Evolutionary conservation across 805 yeast genomes (phyloP), one percentile per base, ranked within the genome.

Genomic region (Pichia cephalocereana): DNA sequence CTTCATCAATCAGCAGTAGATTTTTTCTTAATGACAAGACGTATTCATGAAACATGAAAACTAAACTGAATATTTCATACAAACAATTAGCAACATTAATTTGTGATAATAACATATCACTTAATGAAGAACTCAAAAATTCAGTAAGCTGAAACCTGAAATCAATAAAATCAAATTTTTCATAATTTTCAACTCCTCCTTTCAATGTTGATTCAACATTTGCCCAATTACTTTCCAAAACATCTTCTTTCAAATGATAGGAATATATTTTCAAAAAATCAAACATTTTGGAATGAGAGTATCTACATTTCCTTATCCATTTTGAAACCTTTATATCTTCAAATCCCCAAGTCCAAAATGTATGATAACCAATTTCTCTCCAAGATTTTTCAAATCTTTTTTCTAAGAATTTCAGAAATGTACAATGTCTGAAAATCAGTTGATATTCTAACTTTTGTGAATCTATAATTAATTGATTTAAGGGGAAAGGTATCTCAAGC

Each of bases 401-500:
- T 55, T 79, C 80, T 8, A 85, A 70, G 57, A 77, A 79, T 52
- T 80, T 80, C n/a, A 87, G 59, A 32, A 80, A 72, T 39, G 82
- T 63, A 38, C 85, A 68, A 53, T 86, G 81, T 53, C 96, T 76
- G 56, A 86, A 87, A 43, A 89, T 67, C 36, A 87, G 69, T 61
- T 91, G 96, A 59, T 83, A 88, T 53, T 93, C 87, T 44, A 80
- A 74, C 17, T 87, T 69, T 27, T 82, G 79, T 15, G 88, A 83
- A 47, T 81, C 76, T 17, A 85, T 79, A 1, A 88, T 67, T 1
- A 93, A 71, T 27, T 91, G 70, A 57, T 88, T 88, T 44, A 88
- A 65, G 0, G 99, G 99, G 60, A 87, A 93, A 4, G 97, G 96
- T 23, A 90, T 63, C n/a, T 72, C 64, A 8, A 82, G 51, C 40